Base-by-base conservation (phyloP, 176 grass and related monocot species). In the Avena atlantica region DNA sequence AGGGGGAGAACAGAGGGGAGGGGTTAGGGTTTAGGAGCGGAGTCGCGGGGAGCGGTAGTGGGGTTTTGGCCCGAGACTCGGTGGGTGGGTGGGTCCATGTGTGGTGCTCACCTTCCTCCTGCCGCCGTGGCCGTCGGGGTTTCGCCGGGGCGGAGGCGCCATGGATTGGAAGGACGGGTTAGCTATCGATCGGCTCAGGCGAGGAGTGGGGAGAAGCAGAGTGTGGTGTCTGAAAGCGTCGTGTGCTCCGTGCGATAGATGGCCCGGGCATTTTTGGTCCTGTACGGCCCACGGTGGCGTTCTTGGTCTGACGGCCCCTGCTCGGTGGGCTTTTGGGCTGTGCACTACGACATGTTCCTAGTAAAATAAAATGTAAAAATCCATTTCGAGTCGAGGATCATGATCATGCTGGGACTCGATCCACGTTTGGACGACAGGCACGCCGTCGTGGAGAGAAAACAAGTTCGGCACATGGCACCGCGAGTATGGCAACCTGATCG, bases 121-220 rank as follows among this genome's bases (percentile, higher is more conserved):
- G 81, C 75, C 59, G 40, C 40, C 40, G 40, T 7, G 6, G n/a
- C 56, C 56, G 57, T 34, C 5, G 57, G 65, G 58, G 85, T 83
- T 91, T 87, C 86, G 90, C 59, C 82, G 82, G 78, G 85, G 71
- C 78, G 88, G 86, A 12, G 84, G 49, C 56, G 87, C 88, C 91
- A 93, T 93, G 72, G 83, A 62, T 36, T 81, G 58, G 57, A 56
- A 56, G 78, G 29, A 16, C 19, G 63, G 15, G 16, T 48, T 19
- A 8, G 65, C 34, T 70, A 20, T 70, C 57, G 0, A 5, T 52
- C 78, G 78, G 16, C 58, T 81, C 81, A 4, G 44, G 49, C 13
- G 53, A 12, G 12, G 36, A 45, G 34, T 4, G 68, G 68, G 68
- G 68, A 44, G 68, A 70, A 23, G 60, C 60, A 63, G 60, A 12